Evolutionary conservation across 495 filamentous ascomycete genomes (phyloP), one percentile per base, ranked within the genome.

Genomic region (Viridothelium virens): DNA sequence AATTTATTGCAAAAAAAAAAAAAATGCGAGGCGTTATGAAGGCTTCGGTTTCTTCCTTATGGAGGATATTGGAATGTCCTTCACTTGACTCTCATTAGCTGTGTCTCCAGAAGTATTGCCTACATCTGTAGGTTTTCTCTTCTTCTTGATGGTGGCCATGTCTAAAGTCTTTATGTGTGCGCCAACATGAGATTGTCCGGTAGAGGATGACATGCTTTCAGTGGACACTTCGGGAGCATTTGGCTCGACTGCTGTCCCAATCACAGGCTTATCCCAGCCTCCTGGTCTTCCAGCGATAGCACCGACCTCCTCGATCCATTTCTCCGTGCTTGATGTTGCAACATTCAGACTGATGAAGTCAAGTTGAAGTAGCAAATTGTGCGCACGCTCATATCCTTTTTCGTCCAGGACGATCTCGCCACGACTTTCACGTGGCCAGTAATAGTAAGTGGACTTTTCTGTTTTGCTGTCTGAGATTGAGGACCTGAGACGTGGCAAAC

Each of bases 291-390:
- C 84, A 0, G 81, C 82, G 6, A 83, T 76, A 14, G 78, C 77
- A 10, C 79, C 79, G 4, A 86, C 81, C 62, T 87, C 82, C 38
- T 85, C 83, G 31, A 89, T 81, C 89, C 92, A 97, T 48, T 86
- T 83, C 64, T 75, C 78, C 10, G 91, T 92, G 72, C 89, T 91
- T 33, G 79, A 77, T 14, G 77, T 77, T 4, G 91, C 88, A n/a
- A 89, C 82, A 2, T 86, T 81, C 34, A 87, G 69, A 44, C 85
- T 87, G 11, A 85, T 86, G 76, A 97, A 97, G 74, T 97, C 91
- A 14, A 92, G 83, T 34, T 88, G 84, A n/a, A 96, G 82, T 1
- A 98, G 79, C 41, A 91, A 77, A 69, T 95, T 88, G 65, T 86
- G 84, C n/a, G 87, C 84, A 10, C 85, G 81, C 66, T 89, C 87